Percentiles rank a stretch among this genome's conserved stretches.
Conservation (phyloP, 2,329 filamentous ascomycete species). For the Lachnellula cervina region DNA sequence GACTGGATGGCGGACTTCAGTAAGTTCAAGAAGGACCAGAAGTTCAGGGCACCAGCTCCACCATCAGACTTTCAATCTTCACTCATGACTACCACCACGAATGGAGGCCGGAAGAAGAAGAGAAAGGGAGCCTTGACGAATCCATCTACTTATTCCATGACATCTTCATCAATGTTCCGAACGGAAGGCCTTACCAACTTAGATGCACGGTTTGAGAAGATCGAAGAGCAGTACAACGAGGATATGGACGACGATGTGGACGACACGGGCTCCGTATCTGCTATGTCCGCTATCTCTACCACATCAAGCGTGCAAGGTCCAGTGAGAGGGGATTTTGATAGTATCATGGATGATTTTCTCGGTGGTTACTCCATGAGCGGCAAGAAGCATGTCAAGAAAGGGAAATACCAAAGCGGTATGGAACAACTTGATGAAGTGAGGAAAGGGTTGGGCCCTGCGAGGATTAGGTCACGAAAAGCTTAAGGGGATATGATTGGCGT, state of each 20-base stretch:
- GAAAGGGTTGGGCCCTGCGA: constrained; percentile 70
- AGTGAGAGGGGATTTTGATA: constrained; percentile 75
- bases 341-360: constrained; percentile 89
- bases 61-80: constrained; percentile 62
- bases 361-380: constrained; percentile 66
- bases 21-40: constrained; percentile 84
- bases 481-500: constrained; percentile 4
- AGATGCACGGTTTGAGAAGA: constrained; percentile 85
- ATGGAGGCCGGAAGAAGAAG: constrained; percentile 83
- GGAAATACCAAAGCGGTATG: constrained; percentile 73
- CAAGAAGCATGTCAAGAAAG: constrained; percentile 74
- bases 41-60: constrained; percentile 38
- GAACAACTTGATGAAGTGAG: constrained; percentile 90
- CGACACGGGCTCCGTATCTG: constrained; percentile 57
- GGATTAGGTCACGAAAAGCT: constrained; percentile 40
- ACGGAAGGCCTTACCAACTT: constrained; percentile 83
- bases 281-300: constrained; percentile 52
- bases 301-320: constrained; percentile 64
- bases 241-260: constrained; percentile 57
- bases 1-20: constrained; percentile 92
- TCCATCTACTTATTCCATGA: constrained; percentile 86
- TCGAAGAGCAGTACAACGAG: constrained; percentile 75
- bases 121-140: constrained; percentile 89
- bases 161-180: constrained; percentile 76
- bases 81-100: constrained; percentile 69